Conservation (phyloP, 805 yeast genomes). For the Candida saitoana region DNA sequence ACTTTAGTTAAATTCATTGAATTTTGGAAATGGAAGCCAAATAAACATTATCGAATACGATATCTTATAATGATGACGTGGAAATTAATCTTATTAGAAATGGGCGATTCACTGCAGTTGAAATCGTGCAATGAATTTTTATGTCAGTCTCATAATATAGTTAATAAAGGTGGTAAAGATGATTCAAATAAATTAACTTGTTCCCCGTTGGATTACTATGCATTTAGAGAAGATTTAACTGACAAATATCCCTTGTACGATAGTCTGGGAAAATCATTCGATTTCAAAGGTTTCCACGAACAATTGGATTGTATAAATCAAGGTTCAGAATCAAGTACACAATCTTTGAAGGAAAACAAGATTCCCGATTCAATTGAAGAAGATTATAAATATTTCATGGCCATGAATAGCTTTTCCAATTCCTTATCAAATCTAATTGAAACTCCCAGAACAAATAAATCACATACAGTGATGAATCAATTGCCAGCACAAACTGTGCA, state of each 20-base stretch:
- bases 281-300: conserved; percentile 14
- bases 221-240: conserved; percentile 68
- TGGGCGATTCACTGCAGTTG: conserved; percentile 53
- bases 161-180: conserved; percentile 18
- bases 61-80: conserved; percentile 51
- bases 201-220: conserved; percentile 81
- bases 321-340: neutral
- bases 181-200: conserved; percentile 39
- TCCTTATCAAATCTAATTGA: conserved; percentile 60
- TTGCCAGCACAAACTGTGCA: conserved; percentile 57
- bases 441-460: conserved; percentile 50
- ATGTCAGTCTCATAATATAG: conserved; percentile 35
- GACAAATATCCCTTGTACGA: conserved; percentile 74
- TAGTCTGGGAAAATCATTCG: conserved; percentile 35
- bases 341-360: neutral
- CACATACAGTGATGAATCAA: conserved; percentile 40
- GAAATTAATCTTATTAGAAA: conserved; percentile 51
- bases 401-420: conserved; percentile 41
- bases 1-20: conserved; percentile 51
- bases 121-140: conserved; percentile 45
- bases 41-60: conserved; percentile 44
- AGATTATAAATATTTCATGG: conserved; percentile 32
- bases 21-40: conserved; percentile 59
- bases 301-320: conserved; percentile 27
- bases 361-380: conserved; percentile 19